Evolutionary conservation across 257 asterid genomes (phyloP).

Genomic region (Lithospermum erythrorhizon): DNA sequence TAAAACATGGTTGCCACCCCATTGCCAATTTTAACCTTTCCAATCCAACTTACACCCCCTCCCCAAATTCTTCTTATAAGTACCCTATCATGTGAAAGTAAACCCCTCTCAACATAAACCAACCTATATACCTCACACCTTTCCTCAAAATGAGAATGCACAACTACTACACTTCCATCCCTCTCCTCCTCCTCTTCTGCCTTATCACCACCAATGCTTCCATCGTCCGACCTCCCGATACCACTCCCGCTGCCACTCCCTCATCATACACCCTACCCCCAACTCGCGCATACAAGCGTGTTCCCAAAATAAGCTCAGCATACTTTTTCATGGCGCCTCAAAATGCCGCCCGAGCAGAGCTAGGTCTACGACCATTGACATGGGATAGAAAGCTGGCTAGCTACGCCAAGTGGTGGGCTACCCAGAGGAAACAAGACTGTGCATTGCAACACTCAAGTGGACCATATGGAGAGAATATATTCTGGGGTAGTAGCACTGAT

Average conservation of each 20-base stretch:
- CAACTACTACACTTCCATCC: not conserved
- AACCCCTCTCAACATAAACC: too few species aligned
- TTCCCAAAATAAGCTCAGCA: not conserved
- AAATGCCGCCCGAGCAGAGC: conserved; percentile 27
- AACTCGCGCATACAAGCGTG: not conserved
- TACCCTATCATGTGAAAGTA: too few species aligned
- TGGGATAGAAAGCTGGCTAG: conserved; percentile 28
- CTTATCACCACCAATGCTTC: not conserved
- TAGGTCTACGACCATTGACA: conserved; percentile 19
- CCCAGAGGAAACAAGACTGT: conserved; percentile 28
- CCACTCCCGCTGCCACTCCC: not conserved
- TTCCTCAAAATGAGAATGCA: not conserved
- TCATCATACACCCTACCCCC: not conserved
- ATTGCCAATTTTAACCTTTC: too few species aligned
- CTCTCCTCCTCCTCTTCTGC: not conserved
- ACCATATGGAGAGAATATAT: conserved; percentile 40
- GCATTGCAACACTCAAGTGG: conserved; percentile 31
- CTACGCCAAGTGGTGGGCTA: conserved; percentile 33
- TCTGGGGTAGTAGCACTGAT: conserved; percentile 37
- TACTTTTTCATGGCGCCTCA: conserved; percentile 30
- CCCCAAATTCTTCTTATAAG: too few species aligned
- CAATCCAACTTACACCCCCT: too few species aligned
- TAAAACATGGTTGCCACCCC: too few species aligned
- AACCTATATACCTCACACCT: too few species aligned
- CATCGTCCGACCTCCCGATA: not conserved